phyloP scores from a whole-genome alignment of 352 stramenopile species.

The Phytophthora vignae region DNA sequence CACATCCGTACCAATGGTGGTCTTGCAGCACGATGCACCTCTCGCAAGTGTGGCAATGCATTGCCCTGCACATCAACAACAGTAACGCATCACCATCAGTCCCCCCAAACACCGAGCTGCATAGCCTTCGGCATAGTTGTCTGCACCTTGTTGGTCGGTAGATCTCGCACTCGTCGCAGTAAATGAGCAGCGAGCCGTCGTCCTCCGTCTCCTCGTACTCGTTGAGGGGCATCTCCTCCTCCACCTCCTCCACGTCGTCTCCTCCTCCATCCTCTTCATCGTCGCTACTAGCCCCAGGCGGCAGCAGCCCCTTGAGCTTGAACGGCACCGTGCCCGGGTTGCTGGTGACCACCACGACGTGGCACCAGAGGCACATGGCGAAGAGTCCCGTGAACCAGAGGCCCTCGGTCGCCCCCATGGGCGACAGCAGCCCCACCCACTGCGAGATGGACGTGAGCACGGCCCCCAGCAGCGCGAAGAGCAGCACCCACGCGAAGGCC shows the following conservation, averaged over 20 bases:
- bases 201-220: slow-evolving; percentile 78
- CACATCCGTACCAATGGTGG: slow-evolving; percentile 73
- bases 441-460: slow-evolving; percentile 59
- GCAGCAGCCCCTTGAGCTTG: slow-evolving; percentile 38
- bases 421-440: slow-evolving; percentile 68
- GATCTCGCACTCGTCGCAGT: slow-evolving; percentile 84
- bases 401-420: slow-evolving; percentile 48
- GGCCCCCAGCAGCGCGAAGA: slow-evolving; percentile 50
- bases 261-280: slow-evolving; percentile 11
- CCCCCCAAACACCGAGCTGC: background rate
- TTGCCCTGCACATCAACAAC: slow-evolving; percentile 49
- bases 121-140: background rate
- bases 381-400: slow-evolving; percentile 65
- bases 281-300: background rate
- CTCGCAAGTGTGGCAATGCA: slow-evolving; percentile 81
- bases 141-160: slow-evolving; percentile 74
- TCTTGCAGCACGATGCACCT: slow-evolving; percentile 85
- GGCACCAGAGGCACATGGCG: slow-evolving; percentile 77
- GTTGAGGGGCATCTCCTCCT: slow-evolving; percentile 68
- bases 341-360: slow-evolving; percentile 77
- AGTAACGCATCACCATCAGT: background rate
- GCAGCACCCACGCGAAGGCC: slow-evolving; percentile 63
- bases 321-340: slow-evolving; percentile 78
- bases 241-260: slow-evolving; percentile 52
- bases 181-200: slow-evolving; percentile 79